Base-by-base conservation (phyloP, 352 stramenopile species). In the Globisporangium irregulare region DNA sequence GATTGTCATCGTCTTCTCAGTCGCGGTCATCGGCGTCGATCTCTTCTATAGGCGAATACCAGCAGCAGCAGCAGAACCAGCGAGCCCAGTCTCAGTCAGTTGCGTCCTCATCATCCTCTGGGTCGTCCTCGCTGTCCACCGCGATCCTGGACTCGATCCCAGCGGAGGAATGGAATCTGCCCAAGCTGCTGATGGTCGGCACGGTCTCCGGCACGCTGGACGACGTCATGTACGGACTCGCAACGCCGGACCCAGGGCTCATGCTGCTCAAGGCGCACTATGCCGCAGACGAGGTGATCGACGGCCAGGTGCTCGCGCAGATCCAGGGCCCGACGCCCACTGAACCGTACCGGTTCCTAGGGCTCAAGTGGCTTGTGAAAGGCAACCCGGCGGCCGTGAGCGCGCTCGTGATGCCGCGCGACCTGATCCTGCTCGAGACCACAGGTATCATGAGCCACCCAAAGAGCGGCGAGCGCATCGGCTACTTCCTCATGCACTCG, bases 401-500 rank as follows among this genome's bases (percentile, higher is more conserved):
- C 56, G n/a, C 71, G 59, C 14, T 78, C 66, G 50, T 82, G 71
- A 46, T 63, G 75, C 34, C 46, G 75, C 70, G 81, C 15, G 84
- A 90, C 58, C 55, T 88, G 29, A 70, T 91, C 43, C 87, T 82
- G 58, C 63, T 92, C 18, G 82, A 92, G 59, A 75, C 76, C 9
- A 77, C 76, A 41, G 84, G 84, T 0, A 41, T 81, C 9, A 72
- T 67, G 15, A 77, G 48, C n/a, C 50, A 34, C 10, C 20, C n/a
- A 5, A 22, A 50, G 41, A 50, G 41, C 61, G n/a, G 7, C 59
- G 63, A 69, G 70, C 25, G 66, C 72, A 41, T 70, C 78, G 18
- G 84, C 34, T 91, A 87, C 68, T 79, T 79, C 18, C 73, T 92
- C 27, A 70, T 85, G 64, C 84, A 92, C 63, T 92, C 83, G 43